Percentiles rank a stretch among this genome's conserved stretches.
Evolutionary conservation across 192 early-diverging fungal genomes (phyloP).

Genomic region (Kickxella alabastrina): DNA sequence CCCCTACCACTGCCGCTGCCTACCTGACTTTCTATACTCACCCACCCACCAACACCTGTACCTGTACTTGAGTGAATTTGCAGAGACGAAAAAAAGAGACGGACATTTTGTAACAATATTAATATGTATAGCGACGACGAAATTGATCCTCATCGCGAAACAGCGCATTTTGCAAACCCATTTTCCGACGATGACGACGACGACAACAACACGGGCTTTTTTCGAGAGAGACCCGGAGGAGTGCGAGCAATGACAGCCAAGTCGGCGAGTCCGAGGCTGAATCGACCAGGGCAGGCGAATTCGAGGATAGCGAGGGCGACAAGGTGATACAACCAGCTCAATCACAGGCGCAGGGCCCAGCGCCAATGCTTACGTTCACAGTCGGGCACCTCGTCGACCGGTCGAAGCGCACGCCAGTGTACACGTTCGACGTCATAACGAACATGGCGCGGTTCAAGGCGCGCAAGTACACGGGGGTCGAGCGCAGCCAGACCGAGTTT

Average conservation of each 20-base stretch:
- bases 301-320: too few relatives aligned
- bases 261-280: slow-evolving; percentile 2
- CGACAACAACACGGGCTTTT: too few relatives aligned
- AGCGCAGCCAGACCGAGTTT: slow-evolving; percentile 50
- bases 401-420: slow-evolving; percentile 33
- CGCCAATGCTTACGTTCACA: slow-evolving; percentile 31
- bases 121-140: slow-evolving; percentile 30
- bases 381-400: slow-evolving; percentile 48
- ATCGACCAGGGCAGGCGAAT: too few relatives aligned
- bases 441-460: slow-evolving; percentile 46
- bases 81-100: too few relatives aligned
- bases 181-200: slow-evolving; percentile 17
- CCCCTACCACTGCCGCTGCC: too few relatives aligned
- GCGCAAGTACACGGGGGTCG: slow-evolving; percentile 45
- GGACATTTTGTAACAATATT: too few relatives aligned
- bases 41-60: too few relatives aligned
- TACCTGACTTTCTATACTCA: too few relatives aligned
- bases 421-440: slow-evolving; percentile 37
- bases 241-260: not conserved
- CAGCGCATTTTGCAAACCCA: slow-evolving; percentile 12
- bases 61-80: too few relatives aligned
- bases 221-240: slow-evolving; percentile 11
- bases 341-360: too few relatives aligned
- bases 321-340: too few relatives aligned
- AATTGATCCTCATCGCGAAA: slow-evolving; percentile 38